Conservation (phyloP, 805 yeast species). For the Ogataea paraovalis region DNA sequence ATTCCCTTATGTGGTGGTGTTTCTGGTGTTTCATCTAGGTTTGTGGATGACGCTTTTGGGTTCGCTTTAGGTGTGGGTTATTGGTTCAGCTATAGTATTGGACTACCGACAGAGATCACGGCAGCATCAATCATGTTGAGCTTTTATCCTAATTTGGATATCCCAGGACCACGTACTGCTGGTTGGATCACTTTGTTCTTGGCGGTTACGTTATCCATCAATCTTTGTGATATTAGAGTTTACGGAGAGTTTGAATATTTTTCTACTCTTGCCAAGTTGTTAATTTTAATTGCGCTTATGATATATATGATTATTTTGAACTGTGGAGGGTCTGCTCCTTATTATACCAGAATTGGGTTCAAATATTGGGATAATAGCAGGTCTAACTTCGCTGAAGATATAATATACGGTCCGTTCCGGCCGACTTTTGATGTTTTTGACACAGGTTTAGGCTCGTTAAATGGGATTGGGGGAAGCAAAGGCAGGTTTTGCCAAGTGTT, state of each 20-base stretch:
- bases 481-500: slow-evolving; percentile 62
- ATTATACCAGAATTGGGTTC: slow-evolving; percentile 53
- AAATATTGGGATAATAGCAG: slow-evolving; percentile 59
- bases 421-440: slow-evolving; percentile 69
- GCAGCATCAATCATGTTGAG: slow-evolving; percentile 76
- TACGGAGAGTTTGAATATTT: slow-evolving; percentile 74
- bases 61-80: slow-evolving; percentile 71
- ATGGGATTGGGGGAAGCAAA: slow-evolving; percentile 56
- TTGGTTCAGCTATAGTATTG: slow-evolving; percentile 67
- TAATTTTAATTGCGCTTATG: slow-evolving; percentile 50
- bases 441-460: slow-evolving; percentile 46
- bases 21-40: slow-evolving; percentile 68
- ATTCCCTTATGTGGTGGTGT: slow-evolving; percentile 79
- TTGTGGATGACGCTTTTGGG: slow-evolving; percentile 75
- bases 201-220: slow-evolving; percentile 41
- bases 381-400: slow-evolving; percentile 41
- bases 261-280: slow-evolving; percentile 54
- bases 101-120: slow-evolving; percentile 75
- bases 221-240: slow-evolving; percentile 63
- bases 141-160: slow-evolving; percentile 54
- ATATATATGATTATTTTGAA: slow-evolving; percentile 64
- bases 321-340: slow-evolving; percentile 49
- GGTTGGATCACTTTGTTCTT: slow-evolving; percentile 67
- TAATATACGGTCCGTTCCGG: slow-evolving; percentile 68
- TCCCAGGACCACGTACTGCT: slow-evolving; percentile 51